These are phyloP conservation scores for Fusarium miscanthi DNA, from an alignment of 2,329 filamentous ascomycete genomes.

Conservation along the genomic window DNA sequence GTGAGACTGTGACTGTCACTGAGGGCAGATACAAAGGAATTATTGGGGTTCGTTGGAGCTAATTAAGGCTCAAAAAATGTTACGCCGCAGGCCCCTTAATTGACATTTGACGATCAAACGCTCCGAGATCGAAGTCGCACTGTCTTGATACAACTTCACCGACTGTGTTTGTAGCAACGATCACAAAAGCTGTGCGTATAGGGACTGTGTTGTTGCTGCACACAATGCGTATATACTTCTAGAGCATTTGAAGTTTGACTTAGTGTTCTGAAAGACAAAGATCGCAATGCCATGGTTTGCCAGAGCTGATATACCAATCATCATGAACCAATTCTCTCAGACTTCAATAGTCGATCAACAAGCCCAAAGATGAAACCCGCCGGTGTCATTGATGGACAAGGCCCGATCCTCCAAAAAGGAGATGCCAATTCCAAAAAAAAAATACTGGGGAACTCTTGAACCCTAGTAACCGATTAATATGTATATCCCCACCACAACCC, in stretches of 20 bases:
- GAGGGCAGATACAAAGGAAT: neutral
- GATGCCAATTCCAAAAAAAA: constrained; percentile 34
- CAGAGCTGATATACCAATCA: neutral
- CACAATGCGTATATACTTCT: neutral
- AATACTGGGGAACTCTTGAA: constrained; percentile 31
- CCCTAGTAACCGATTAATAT: constrained; percentile 19
- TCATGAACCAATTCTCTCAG: neutral
- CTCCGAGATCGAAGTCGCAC: constrained; percentile 29
- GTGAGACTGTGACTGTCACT: neutral
- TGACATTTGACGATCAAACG: constrained; percentile 37
- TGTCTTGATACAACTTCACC: constrained; percentile 20
- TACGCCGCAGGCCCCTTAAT: constrained; percentile 33
- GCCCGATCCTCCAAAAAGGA: constrained; percentile 23
- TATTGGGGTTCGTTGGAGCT: neutral
- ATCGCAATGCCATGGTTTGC: neutral
- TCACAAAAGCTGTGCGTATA: neutral
- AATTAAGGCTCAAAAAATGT: constrained; percentile 13
- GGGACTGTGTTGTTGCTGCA: neutral
- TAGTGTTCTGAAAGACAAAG: neutral
- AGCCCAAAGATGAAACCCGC: constrained; percentile 21
- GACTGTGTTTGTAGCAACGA: neutral
- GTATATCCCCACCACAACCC: constrained; percentile 27
- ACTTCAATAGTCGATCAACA: neutral
- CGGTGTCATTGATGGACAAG: constrained; percentile 12
- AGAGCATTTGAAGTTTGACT: neutral